Percentiles rank a stretch among this genome's conserved stretches.
phyloP scores from a whole-genome alignment of 2,329 filamentous ascomycete genomes.

The Dryadomyces quercus-mongolicae region DNA sequence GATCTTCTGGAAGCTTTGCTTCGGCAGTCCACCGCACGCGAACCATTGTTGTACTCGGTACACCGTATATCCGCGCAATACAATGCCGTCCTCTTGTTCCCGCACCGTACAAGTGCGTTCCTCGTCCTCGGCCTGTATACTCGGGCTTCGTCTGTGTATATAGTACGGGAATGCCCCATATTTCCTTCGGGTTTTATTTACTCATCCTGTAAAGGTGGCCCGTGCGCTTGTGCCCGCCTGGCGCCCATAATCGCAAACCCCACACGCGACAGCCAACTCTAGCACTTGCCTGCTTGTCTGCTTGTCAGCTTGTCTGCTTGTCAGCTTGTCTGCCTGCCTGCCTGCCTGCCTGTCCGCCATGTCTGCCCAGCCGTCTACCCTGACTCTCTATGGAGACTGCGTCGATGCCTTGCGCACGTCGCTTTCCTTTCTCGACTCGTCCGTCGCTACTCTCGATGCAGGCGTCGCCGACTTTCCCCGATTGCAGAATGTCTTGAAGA shows the following conservation, averaged over 20 bases:
- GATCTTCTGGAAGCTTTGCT: too few species aligned
- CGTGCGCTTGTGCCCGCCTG: too few species aligned
- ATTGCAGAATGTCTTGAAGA: constrained; percentile 42
- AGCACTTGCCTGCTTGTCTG: not conserved
- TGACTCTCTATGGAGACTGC: constrained; percentile 37
- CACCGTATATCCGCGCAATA: too few species aligned
- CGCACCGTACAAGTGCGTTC: too few species aligned
- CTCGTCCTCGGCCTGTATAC: too few species aligned
- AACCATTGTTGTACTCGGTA: too few species aligned
- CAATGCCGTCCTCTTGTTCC: too few species aligned
- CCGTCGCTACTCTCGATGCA: constrained; percentile 41
- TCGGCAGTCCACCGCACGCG: too few species aligned
- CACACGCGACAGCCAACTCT: not conserved
- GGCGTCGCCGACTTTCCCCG: constrained; percentile 48
- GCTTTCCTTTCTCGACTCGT: constrained; percentile 48
- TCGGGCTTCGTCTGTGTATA: too few species aligned
- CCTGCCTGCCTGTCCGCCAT: not conserved
- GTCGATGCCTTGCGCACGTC: constrained; percentile 47
- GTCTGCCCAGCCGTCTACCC: not conserved
- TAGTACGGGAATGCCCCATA: too few species aligned
- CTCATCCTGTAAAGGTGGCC: too few species aligned
- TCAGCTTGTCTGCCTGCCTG: not conserved
- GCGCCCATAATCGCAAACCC: not conserved
- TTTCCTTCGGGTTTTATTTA: too few species aligned
- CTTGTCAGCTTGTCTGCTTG: not conserved